These are phyloP conservation scores for Bothia castanella DNA, from an alignment of 1,284 basidiomycete species.

Conservation along the genomic window DNA sequence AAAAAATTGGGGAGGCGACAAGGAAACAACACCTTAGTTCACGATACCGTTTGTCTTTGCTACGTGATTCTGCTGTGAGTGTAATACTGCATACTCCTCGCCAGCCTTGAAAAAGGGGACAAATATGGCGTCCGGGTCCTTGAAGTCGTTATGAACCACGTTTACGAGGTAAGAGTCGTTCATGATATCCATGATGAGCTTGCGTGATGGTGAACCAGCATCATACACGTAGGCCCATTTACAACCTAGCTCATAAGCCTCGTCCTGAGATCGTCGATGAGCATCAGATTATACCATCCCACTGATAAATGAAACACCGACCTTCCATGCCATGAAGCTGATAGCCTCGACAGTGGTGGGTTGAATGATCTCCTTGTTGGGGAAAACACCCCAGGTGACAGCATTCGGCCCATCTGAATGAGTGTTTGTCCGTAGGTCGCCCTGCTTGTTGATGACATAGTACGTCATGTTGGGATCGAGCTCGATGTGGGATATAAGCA, in stretches of 20 bases:
- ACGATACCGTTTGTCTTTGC: slow-evolving; percentile 33
- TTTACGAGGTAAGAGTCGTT: slow-evolving; percentile 88
- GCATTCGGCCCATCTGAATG: slow-evolving; percentile 93
- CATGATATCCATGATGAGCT: slow-evolving; percentile 77
- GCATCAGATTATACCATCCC: not conserved
- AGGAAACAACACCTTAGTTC: slow-evolving; percentile 18
- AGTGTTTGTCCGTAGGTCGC: slow-evolving; percentile 92
- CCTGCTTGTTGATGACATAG: slow-evolving; percentile 90
- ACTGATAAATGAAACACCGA: slow-evolving; percentile 25
- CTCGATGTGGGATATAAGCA: slow-evolving; percentile 84
- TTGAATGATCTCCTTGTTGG: slow-evolving; percentile 96
- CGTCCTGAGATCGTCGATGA: slow-evolving; percentile 57
- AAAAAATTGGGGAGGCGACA: slow-evolving; percentile 2
- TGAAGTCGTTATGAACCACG: slow-evolving; percentile 97
- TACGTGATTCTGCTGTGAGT: slow-evolving; percentile 25
- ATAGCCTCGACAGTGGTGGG: slow-evolving; percentile 97
- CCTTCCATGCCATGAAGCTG: slow-evolving; percentile 98
- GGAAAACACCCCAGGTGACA: slow-evolving; percentile 99
- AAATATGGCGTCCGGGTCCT: slow-evolving; percentile 81
- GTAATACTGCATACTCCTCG: slow-evolving; percentile 50
- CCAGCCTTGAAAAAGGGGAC: slow-evolving; percentile 78
- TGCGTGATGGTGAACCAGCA: slow-evolving; percentile 67
- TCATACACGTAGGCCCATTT: slow-evolving; percentile 95
- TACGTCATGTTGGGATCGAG: slow-evolving; percentile 90
- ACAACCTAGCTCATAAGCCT: slow-evolving; percentile 91